Evolutionary conservation across 2,329 filamentous ascomycete genomes (phyloP), one percentile per base, ranked within the genome.

Genomic region (Pseudovirgaria hyperparasitica): DNA sequence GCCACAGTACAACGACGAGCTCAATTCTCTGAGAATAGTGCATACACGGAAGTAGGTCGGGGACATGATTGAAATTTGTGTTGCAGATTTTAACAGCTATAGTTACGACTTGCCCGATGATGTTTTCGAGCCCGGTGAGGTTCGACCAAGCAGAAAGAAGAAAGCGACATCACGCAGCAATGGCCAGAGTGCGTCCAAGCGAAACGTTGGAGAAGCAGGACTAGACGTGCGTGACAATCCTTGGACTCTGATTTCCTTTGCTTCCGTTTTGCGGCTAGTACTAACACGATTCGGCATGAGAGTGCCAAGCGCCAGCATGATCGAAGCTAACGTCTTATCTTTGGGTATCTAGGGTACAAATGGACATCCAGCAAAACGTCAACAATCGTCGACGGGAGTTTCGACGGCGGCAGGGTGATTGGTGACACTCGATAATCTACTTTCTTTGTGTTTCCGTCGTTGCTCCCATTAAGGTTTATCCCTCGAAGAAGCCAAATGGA

Each of bases 51-150:
- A 79, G 86, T 93, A 65, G 58, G 76, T 60, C 6, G 10, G 11
- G 16, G 13, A 14, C 12, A 5, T 11, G n/a, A 6, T 17, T 6
- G 9, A 6, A 6, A 18, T 16, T 28, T 15, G 16, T n/a, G 15
- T 15, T 26, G 10, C 22, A 27, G 11, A 23, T 16, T 24, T 16
- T 9, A 28, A 42, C 46, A 27, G 47, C 41, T 42, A 25, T 46
- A 94, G 86, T 55, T 81, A 82, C 50, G 76, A 85, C 46, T 67
- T 98, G 15, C 90, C 90, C 16, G 76, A 82, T 33, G 87, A 98
- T 52, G 75, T 96, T 3, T 98, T 98, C 49, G 68, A 76, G 25
- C 60, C 75, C 14, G 82, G 82, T 43, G 90, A 98, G 54, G 50
- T 42, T 5, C 48, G 53, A 27, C 62, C 63, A 5, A 45, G 43